Base-by-base conservation (phyloP, 2,329 filamentous ascomycete species). In the Didymella glomerata region DNA sequence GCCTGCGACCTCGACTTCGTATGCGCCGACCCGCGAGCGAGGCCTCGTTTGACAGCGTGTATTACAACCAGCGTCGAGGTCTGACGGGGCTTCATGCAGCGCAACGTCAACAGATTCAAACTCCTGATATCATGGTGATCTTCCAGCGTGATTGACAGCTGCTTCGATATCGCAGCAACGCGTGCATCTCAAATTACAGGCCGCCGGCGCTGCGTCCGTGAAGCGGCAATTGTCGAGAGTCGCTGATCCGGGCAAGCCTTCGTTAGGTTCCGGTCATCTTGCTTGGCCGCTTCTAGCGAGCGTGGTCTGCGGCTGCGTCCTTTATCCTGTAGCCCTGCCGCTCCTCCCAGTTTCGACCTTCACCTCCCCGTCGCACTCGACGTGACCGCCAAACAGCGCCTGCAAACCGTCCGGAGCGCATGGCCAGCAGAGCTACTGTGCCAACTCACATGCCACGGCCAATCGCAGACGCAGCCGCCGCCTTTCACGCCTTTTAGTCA, bases 341-440 rank as follows among this genome's bases (percentile, higher is more conserved):
- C 58, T 32, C 56, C 46, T 27, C 47, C 51, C 54, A 48, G 51
- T 38, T 40, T 53, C 47, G 60, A 51, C 51, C 16, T 55, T 59
- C 60, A 58, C 60, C 48, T 46, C 28, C 16, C 44, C 47, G 36
- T 52, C 48, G 55, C 59, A 51, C 47, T 36, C 54, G 32, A 51
- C 61, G 63, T 63, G 51, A 61, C 45, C 42, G 30, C 57, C 28
- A 41, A 36, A 49, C 63, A 56, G 36, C 59, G 46, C 60, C 54
- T 38, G 44, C 52, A 50, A 51, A 45, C 46, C 48, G 38, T 48
- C 22, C 49, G 48, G 47, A 68, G 71, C 66, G 69, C 64, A 70
- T 72, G 72, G 68, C 66, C 61, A 38, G 30, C 54, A 49, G 8
- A 51, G 61, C 57, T 49, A 49, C 56, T 61, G 59, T 59, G 56